These are phyloP conservation scores for Russula dissimulans DNA, from an alignment of 768 basidiomycete species.

Conservation along the genomic window DNA sequence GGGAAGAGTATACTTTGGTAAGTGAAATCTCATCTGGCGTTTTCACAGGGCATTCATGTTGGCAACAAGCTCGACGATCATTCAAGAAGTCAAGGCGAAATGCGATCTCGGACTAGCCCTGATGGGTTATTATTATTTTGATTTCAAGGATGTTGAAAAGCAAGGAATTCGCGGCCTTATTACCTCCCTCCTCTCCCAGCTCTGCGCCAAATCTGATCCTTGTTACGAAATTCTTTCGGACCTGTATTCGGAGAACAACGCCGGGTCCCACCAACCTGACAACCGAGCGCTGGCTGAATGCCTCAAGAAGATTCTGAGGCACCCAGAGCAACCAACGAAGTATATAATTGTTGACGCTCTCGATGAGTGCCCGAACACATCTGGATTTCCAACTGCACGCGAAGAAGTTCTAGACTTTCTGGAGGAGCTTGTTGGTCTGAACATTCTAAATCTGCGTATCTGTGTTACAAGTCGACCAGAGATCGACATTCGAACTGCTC, in stretches of 20 bases:
- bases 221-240: not conserved
- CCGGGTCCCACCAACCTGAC: not conserved
- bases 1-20: not conserved
- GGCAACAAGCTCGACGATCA: not conserved
- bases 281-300: not conserved
- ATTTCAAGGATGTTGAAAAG: not conserved
- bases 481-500: not conserved
- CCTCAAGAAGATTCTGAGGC: not conserved
- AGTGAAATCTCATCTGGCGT: not conserved
- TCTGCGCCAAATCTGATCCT: not conserved
- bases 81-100: not conserved
- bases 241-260: not conserved
- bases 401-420: not conserved
- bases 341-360: conserved; percentile 1
- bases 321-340: not conserved
- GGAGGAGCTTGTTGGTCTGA: not conserved
- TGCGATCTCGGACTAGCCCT: not conserved
- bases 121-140: not conserved
- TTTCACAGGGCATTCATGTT: not conserved
- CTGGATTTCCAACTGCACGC: not conserved
- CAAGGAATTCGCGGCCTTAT: not conserved
- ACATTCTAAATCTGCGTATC: not conserved
- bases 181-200: not conserved
- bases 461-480: conserved; percentile 1
- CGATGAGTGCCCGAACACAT: conserved; percentile 1